Base-by-base conservation (phyloP, 2,329 filamentous ascomycete genomes). In the Diaporthe helianthi region DNA sequence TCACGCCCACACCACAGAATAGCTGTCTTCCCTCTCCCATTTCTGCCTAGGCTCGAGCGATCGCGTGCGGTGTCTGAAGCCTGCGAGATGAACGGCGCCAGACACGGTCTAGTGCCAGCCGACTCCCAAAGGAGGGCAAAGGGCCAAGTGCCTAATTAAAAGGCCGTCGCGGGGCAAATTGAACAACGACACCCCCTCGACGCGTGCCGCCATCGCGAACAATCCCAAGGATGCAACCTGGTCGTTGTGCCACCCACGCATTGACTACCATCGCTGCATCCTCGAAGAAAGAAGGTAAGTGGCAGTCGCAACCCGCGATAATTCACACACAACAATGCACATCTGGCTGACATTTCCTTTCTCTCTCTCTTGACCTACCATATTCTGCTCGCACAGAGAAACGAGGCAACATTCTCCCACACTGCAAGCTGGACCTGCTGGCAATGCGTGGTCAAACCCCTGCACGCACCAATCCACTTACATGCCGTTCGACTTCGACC, bases 401-500 rank as follows among this genome's bases (percentile, higher is more conserved):
- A 31, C 26, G 24, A 22, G 41, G 41, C 12, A 19, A 31, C 24
- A 2, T 10, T 5, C 2, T 33, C 24, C 2, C 8, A 17, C 24
- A 24, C 47, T 44, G 31, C 26, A 36, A 33, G 22, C 19, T 47
- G 41, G 12, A 61, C 41, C 19, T 26, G 19, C 41, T 17, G 36
- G 55, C 41, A 29, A n/a, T 33, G 58, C 41, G 58, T 22, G 19
- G 33, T 26, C 41, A 33, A 33, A 26, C 26, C 3, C 24, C 24
- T 47, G 58, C 41, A 31, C 19, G 41, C 44, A 26, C 55, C 38
- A 36, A 4, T 6, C 41, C 17, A 38, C 38, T 19, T 44, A 63
- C 10, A 70, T 70, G 69, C 51, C 67, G 17, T 53, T 65, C 26
- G 69, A 70, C 36, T 29, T 69, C 19, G 41, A 64, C 47, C 46